Evolutionary conservation across 2,329 filamentous ascomycete species (phyloP), one percentile per base, ranked within the genome.

Genomic region (Fusarium nanum): DNA sequence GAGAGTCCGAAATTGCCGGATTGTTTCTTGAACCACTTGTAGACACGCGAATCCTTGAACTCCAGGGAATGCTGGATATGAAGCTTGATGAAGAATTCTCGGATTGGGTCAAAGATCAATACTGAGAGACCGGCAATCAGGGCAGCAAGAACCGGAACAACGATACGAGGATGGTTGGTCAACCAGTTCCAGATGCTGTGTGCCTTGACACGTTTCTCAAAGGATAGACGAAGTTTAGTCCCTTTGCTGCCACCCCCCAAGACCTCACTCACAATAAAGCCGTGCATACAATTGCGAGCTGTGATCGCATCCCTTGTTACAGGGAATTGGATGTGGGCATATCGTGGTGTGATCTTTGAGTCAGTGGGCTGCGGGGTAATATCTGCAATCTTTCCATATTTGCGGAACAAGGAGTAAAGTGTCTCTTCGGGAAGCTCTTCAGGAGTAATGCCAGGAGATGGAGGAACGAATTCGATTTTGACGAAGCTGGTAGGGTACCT

Each of bases 231-330:
- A 61, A 99, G 84, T 11, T 89, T 84, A 0, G 94, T 97, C 2
- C 93, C 92, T 25, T 83, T 83, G 73, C 91, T 92, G 6, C 93
- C 93, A 45, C 93, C 93, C 7, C 92, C 93, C 42, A 87, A 81
- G 25, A 88, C 83, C 73, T 93, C 91, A 0, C 85, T 79, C 2
- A 97, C 88, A 5, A 90, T 84, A 64, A 92, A 92, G 0, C 95
- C 94, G 78, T 99, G 96, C 81, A 98, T 86, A 76, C 95, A 98
- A 75, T 97, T 97, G 73, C 93, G 91, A 1, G 94, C 94, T 88
- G 96, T 93, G 58, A 97, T 91, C 9, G 94, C 91, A 75, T 92
- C 91, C 37, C 92, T 87, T 16, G 92, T 85, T 10, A 87, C 85
- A 2, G 88, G 84, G 74, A 96, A 98, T 75, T 94, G 92, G 23